These are phyloP conservation scores for Leccinellum rugosiceps DNA, from an alignment of 768 basidiomycete genomes.

Conservation along the genomic window DNA sequence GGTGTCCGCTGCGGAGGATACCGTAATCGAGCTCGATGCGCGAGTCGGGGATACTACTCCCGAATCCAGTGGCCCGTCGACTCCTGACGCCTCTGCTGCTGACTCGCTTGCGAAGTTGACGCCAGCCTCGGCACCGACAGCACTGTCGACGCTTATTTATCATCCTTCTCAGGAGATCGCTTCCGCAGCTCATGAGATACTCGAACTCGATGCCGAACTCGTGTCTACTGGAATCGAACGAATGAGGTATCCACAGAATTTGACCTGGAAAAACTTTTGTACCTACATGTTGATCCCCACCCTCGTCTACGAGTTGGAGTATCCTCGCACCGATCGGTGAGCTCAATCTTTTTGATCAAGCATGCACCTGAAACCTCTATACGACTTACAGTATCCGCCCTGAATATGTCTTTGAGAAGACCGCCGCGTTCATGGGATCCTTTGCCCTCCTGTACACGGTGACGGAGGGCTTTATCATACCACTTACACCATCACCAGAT, in stretches of 20 bases:
- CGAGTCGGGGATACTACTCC: neutral
- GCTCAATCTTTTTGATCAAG: slow-evolving; percentile 19
- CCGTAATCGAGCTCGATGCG: slow-evolving; percentile 6
- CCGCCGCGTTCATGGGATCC: slow-evolving; percentile 89
- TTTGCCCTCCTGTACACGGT: slow-evolving; percentile 92
- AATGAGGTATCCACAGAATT: slow-evolving; percentile 81
- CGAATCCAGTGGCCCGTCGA: slow-evolving; percentile 2
- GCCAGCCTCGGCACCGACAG: slow-evolving; percentile 9
- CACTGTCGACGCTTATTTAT: slow-evolving; percentile 50
- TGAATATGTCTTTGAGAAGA: slow-evolving; percentile 52
- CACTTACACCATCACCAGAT: slow-evolving; percentile 64
- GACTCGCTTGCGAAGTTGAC: neutral
- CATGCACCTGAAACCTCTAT: neutral
- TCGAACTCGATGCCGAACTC: slow-evolving; percentile 75
- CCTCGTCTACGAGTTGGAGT: slow-evolving; percentile 94
- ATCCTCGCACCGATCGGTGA: slow-evolving; percentile 83
- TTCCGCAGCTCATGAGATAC: slow-evolving; percentile 68
- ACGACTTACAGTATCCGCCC: slow-evolving; percentile 39
- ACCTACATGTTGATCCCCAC: slow-evolving; percentile 88
- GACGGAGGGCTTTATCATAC: slow-evolving; percentile 92
- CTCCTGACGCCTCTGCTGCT: slow-evolving; percentile 7
- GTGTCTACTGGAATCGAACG: slow-evolving; percentile 62
- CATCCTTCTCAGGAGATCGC: slow-evolving; percentile 68
- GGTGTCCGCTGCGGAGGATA: slow-evolving; percentile 28
- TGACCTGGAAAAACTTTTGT: slow-evolving; percentile 77